Evolutionary conservation across 306 rosid genomes (phyloP).

Genomic region (Bauhinia variegata): DNA sequence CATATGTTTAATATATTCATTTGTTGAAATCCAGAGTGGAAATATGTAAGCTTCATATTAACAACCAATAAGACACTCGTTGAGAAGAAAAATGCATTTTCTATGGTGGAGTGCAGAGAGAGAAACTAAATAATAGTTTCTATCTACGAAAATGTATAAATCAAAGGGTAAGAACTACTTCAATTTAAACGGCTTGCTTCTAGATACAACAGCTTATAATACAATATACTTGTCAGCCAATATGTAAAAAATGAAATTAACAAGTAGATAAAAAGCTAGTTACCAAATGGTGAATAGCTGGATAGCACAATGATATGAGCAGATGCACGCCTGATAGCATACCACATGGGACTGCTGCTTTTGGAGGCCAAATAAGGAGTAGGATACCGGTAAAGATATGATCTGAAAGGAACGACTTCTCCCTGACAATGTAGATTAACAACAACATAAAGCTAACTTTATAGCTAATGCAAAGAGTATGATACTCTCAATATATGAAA

Average conservation of each 20-base stretch:
- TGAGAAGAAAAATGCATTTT: background rate
- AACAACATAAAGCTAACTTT: too few species aligned
- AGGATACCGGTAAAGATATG: slow-evolving; percentile 67
- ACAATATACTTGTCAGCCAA: background rate
- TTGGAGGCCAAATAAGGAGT: slow-evolving; percentile 83
- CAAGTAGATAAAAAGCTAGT: slow-evolving; percentile 17
- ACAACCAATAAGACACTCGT: background rate
- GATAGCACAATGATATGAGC: slow-evolving; percentile 91
- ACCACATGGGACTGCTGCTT: slow-evolving; percentile 94
- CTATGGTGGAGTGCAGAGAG: background rate
- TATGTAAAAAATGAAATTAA: slow-evolving; percentile 4
- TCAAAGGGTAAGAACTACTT: background rate
- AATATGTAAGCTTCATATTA: background rate
- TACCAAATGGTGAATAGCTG: slow-evolving; percentile 94
- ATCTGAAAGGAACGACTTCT: slow-evolving; percentile 86
- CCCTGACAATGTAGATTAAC: slow-evolving; percentile 51
- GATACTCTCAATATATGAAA: too few species aligned
- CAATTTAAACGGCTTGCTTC: background rate
- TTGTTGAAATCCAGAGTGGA: background rate
- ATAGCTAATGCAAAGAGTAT: too few species aligned
- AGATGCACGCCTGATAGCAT: slow-evolving; percentile 91
- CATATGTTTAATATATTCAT: background rate
- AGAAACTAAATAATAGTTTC: slow-evolving; percentile 2
- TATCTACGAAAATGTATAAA: background rate
- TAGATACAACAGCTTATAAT: background rate